Base-by-base conservation (phyloP, 1,284 basidiomycete species). In the Athelia sp. region DNA sequence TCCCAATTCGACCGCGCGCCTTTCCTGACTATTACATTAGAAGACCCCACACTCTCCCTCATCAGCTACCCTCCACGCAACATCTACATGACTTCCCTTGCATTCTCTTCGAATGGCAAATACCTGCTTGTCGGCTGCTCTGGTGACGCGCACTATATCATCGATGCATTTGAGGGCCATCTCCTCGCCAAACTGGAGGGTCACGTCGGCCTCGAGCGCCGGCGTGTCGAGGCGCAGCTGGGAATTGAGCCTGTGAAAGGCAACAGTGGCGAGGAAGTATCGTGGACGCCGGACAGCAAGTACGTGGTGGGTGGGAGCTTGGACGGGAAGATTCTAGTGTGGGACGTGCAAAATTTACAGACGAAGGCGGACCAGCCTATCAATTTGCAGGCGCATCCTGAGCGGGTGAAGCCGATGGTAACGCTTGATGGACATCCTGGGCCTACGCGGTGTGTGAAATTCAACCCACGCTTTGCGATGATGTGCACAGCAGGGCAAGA, bases 51-150 rank as follows among this genome's bases (percentile, higher is more conserved):
- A 2, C 73, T 95, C 4, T 67, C 77, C 15, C 75, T 78, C 43
- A 79, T 90, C 46, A 84, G 82, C 50, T 89, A 82, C 60, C 93
- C 93, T 17, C 91, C 93, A 14, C 82, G 92, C n/a, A 79, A 82
- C 17, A 93, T 94, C 47, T 87, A 84, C 59, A 91, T 97, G 75
- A 98, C 97, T 1, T 95, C 92, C 3, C 74, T 98, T 54, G 72
- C 84, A 1, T 99, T 99, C 69, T 94, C 91, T 3, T 84, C 87
- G 24, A 90, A 93, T 61, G 95, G 93, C 44, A 89, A 91, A 60
- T 90, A 88, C 60, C 72, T 99, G 19, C 79, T 99, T 19, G 84
- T 97, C 15, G 96, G 96, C 35, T 98, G 97, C 50, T 90, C 93
- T 1, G 89, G 90, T 2, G 83, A 90, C 60, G 88, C 88, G 2